Evolutionary conservation across 2,329 filamentous ascomycete genomes (phyloP).

Genomic region (Trichoderma atrobrunneum): DNA sequence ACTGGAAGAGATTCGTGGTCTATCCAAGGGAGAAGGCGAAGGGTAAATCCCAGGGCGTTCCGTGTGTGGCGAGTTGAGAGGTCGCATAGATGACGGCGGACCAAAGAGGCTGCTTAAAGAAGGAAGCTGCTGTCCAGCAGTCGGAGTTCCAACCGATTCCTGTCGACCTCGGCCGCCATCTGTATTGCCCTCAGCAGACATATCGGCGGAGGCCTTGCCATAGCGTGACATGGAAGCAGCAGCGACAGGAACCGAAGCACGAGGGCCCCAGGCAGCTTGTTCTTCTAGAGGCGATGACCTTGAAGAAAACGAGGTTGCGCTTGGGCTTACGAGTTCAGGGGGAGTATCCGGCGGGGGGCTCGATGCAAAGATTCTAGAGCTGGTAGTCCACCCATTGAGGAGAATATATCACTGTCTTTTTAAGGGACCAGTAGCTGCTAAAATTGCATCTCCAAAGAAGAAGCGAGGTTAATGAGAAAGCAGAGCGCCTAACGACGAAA

Average conservation of each 20-base stretch:
- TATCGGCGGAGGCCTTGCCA: conserved; percentile 48
- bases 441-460: conserved; percentile 19
- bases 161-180: conserved; percentile 38
- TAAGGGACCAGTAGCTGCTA: neutral
- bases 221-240: conserved; percentile 53
- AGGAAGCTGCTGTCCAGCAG: conserved; percentile 49
- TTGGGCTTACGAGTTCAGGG: conserved; percentile 53
- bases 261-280: conserved; percentile 43
- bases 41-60: conserved; percentile 45
- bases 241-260: conserved; percentile 45
- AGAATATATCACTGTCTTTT: conserved; percentile 20
- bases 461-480: neutral
- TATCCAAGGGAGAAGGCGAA: conserved; percentile 47
- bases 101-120: conserved; percentile 58
- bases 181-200: conserved; percentile 40
- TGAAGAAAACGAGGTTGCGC: conserved; percentile 47
- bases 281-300: conserved; percentile 44
- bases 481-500: neutral
- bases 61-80: conserved; percentile 45
- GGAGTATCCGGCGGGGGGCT: conserved; percentile 52
- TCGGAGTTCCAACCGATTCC: conserved; percentile 32
- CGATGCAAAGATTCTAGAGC: conserved; percentile 49
- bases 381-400: conserved; percentile 57
- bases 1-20: conserved; percentile 40
- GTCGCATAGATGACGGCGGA: conserved; percentile 43